A percentile compares a stretch with the other conserved stretches of the same genome.
These are phyloP conservation scores for Blastobotrys ciferrii DNA, from an alignment of 1,139 yeast species.

Conservation along the genomic window DNA sequence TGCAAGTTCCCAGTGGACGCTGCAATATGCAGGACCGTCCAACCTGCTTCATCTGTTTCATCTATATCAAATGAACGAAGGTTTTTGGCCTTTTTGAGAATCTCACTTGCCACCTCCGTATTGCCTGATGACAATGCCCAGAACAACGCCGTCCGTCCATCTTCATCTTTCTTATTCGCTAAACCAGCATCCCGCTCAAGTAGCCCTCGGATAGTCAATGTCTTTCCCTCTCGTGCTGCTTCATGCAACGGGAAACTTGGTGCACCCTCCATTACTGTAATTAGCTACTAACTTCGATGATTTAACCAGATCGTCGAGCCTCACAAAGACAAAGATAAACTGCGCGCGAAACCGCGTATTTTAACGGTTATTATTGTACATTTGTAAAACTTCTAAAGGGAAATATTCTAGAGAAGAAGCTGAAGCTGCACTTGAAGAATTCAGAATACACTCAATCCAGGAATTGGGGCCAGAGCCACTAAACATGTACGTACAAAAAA, in stretches of 20 bases:
- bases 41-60: conserved; percentile 72
- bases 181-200: conserved; percentile 49
- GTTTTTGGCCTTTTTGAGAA: conserved; percentile 44
- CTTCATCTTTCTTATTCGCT: conserved; percentile 56
- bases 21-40: conserved; percentile 87
- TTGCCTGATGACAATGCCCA: conserved; percentile 82
- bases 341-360: too few species aligned
- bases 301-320: background rate
- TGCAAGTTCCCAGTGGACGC: conserved; percentile 66
- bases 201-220: conserved; percentile 48
- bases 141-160: conserved; percentile 78
- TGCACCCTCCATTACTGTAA: conserved; percentile 4
- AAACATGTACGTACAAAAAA: too few species aligned
- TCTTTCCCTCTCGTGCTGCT: conserved; percentile 58
- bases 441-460: too few species aligned
- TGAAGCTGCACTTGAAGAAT: too few species aligned
- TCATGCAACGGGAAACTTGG: conserved; percentile 45
- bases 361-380: too few species aligned
- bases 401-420: too few species aligned
- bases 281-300: background rate
- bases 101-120: conserved; percentile 49
- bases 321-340: background rate
- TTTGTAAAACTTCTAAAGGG: too few species aligned
- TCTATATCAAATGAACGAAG: conserved; percentile 54
- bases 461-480: too few species aligned